Evolutionary conservation across 441 rosid genomes (phyloP).

Genomic region (Mallotus japonicus): DNA sequence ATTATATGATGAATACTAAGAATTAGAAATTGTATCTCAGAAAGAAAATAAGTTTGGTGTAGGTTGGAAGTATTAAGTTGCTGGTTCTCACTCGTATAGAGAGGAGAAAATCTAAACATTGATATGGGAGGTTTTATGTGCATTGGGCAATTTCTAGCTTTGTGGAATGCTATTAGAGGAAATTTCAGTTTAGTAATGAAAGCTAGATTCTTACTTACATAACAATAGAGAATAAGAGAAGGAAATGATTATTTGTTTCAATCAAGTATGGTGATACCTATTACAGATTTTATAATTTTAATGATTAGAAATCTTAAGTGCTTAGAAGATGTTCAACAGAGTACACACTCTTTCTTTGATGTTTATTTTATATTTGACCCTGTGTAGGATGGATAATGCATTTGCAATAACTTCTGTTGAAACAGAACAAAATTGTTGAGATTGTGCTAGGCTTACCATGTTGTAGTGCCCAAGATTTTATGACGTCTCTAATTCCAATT

Average conservation of each 20-base stretch:
- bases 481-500: background rate
- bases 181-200: background rate
- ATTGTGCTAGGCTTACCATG: background rate
- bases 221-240: background rate
- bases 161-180: background rate
- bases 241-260: background rate
- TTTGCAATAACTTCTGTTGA: slow-evolving; percentile 9
- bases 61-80: background rate
- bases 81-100: background rate
- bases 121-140: background rate
- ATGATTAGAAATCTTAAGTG: background rate
- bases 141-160: background rate
- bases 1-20: background rate
- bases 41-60: background rate
- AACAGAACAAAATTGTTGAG: background rate
- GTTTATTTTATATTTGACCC: background rate
- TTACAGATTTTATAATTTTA: background rate
- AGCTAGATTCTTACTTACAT: background rate
- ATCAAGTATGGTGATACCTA: background rate
- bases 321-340: background rate
- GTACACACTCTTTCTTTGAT: background rate
- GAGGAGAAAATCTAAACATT: background rate
- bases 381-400: background rate
- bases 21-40: background rate
- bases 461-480: background rate